phyloP scores from a whole-genome alignment of 768 basidiomycete species.

The Amanita phalloides region DNA sequence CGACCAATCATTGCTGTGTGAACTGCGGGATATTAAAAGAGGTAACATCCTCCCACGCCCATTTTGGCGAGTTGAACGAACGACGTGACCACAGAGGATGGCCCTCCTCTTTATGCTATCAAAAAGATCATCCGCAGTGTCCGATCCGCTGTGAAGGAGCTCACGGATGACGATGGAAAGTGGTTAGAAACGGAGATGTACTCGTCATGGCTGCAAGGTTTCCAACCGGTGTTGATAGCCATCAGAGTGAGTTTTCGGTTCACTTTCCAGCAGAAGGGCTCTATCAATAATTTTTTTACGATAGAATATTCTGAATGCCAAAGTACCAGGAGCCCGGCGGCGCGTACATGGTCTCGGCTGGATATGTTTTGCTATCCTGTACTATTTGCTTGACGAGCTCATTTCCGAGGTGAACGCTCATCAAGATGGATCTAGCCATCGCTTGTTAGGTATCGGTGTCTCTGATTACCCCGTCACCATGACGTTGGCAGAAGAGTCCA shows the following conservation, averaged over 20 bases:
- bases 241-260: constrained; percentile 20
- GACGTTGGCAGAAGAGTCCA: constrained; percentile 34
- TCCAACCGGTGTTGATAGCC: constrained; percentile 25
- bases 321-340: constrained; percentile 24
- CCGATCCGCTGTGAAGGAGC: constrained; percentile 20
- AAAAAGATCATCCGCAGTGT: constrained; percentile 22
- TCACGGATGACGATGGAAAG: constrained; percentile 17
- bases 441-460: constrained; percentile 15
- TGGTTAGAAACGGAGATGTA: constrained; percentile 33
- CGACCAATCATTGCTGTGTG: constrained; percentile 10
- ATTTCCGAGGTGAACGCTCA: constrained; percentile 32
- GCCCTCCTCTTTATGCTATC: constrained; percentile 12
- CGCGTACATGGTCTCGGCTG: constrained; percentile 27
- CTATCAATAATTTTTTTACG: constrained; percentile 3
- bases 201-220: constrained; percentile 28
- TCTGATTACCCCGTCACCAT: constrained; percentile 26
- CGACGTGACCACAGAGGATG: constrained; percentile 4
- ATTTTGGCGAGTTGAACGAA: constrained; percentile 9
- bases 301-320: constrained; percentile 26
- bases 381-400: constrained; percentile 31
- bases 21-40: constrained; percentile 16
- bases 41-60: constrained; percentile 4
- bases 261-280: background rate
- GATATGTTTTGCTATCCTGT: constrained; percentile 28
- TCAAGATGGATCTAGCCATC: constrained; percentile 30